These are phyloP conservation scores for Rosa rugosa DNA, from an alignment of 306 rosid species.

Conservation along the genomic window DNA sequence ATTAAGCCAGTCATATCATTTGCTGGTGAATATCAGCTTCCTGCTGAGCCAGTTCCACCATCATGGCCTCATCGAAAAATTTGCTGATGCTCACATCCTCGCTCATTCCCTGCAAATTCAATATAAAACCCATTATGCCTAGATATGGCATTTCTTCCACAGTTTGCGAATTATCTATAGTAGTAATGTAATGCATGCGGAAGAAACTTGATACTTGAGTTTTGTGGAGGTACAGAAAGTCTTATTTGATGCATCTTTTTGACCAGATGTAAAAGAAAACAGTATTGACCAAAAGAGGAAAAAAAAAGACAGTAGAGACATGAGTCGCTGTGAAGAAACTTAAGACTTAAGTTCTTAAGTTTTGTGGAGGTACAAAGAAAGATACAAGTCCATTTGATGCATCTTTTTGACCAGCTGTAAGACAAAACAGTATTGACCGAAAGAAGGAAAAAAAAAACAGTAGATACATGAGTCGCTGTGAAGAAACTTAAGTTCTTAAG, in stretches of 20 bases:
- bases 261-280: not conserved
- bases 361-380: no score
- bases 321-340: not conserved
- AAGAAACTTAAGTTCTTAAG: no score
- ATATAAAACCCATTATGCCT: not conserved
- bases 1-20: constrained; percentile 53
- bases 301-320: not conserved
- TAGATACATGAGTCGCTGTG: no score
- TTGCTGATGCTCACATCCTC: constrained; percentile 91
- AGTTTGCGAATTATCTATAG: not conserved
- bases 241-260: not conserved
- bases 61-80: constrained; percentile 98
- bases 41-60: constrained; percentile 99
- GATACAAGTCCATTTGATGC: no score
- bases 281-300: not conserved
- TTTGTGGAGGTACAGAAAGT: not conserved
- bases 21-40: constrained; percentile 98
- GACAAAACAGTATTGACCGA: no score
- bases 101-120: constrained; percentile 84
- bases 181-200: not conserved
- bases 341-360: no score
- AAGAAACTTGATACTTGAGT: not conserved
- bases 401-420: no score
- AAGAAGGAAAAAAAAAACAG: no score
- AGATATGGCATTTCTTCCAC: not conserved